Conservation (phyloP, 495 filamentous ascomycete genomes). For the Lophiostoma macrostomum region DNA sequence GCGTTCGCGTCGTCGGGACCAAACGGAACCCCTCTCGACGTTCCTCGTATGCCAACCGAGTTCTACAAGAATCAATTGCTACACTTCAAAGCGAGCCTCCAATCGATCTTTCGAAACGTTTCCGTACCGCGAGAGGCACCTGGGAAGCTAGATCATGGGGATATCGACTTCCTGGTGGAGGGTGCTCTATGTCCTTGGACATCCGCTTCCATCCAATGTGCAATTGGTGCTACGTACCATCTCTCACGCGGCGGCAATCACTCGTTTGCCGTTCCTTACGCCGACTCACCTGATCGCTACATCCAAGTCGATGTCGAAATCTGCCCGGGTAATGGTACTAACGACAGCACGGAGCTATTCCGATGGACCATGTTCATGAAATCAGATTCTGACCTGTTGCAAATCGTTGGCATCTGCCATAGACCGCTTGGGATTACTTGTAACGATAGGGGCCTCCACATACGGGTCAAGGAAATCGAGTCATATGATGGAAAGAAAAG, state of each 20-base stretch:
- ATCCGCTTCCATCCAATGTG: not conserved
- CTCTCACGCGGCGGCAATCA: conserved; percentile 3
- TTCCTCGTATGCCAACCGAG: conserved; percentile 31
- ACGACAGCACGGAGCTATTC: conserved; percentile 33
- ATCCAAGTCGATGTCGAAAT: conserved; percentile 65
- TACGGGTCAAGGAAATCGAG: conserved; percentile 64
- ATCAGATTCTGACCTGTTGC: conserved; percentile 65
- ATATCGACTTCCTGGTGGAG: conserved; percentile 42
- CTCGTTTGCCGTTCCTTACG: conserved; percentile 26
- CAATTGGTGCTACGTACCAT: conserved; percentile 13
- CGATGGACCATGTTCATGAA: conserved; percentile 61
- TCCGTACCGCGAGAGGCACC: conserved; percentile 32
- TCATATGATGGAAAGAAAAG: conserved; percentile 50
- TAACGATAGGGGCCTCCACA: conserved; percentile 56
- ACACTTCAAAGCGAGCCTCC: conserved; percentile 4
- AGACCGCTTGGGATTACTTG: conserved; percentile 60
- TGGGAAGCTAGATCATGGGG: conserved; percentile 38
- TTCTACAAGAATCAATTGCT: conserved; percentile 18
- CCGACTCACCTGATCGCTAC: conserved; percentile 36
- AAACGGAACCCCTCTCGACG: conserved; percentile 26
- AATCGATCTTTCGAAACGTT: conserved; percentile 20
- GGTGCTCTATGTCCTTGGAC: not conserved
- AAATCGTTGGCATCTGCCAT: conserved; percentile 59
- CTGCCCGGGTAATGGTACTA: conserved; percentile 40
- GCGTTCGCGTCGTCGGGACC: conserved; percentile 34